Base-by-base conservation (phyloP, 2,329 filamentous ascomycete species). In the Claviceps digitariae region DNA sequence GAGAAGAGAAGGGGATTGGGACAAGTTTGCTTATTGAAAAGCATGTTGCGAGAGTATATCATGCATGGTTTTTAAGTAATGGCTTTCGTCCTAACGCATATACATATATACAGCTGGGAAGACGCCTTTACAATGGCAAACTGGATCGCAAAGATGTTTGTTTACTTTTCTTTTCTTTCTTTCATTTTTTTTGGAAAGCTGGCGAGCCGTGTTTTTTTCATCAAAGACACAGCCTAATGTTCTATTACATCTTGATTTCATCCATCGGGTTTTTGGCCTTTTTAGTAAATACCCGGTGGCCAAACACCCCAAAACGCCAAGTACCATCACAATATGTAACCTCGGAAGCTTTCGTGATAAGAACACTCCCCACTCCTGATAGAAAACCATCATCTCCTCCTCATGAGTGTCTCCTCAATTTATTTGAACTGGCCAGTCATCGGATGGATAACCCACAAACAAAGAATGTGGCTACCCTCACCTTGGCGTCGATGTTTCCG, bases 231-330 rank as follows among this genome's bases (percentile, higher is more conserved):
- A 12, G 6, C 12, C 41, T 23, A 44, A 10, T 44, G 41, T 15
- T 44, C 21, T 21, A 8, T 15, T 15, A 15, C 41, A 23, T 25
- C 21, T 43, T 25, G 34, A 38, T 17, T 25, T 43, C 6, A 44
- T 15, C 23, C 21, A 15, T 44, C 41, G 41, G 13, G n/a, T 9
- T 17, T 21, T 34, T 36, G 13, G 20, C n/a, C n/a, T n/a, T 48
- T 29, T 23, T 13, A 34, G n/a, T 49, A 48, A 48, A 23, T 25
- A n/a, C 12, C 59, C 61, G 57, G 58, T 63, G 62, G 62, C 60
- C 59, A 62, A 66, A 62, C 61, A 66, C 61, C 64, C 66, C 58
- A 61, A 67, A 67, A 67, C 64, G 65, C 65, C 65, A 58, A 60
- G 57, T 64, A 62, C 57, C 62, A 59, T 64, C 63, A 61, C 59